phyloP scores from a whole-genome alignment of 306 rosid genomes.

The Pyrus bretschneideri region DNA sequence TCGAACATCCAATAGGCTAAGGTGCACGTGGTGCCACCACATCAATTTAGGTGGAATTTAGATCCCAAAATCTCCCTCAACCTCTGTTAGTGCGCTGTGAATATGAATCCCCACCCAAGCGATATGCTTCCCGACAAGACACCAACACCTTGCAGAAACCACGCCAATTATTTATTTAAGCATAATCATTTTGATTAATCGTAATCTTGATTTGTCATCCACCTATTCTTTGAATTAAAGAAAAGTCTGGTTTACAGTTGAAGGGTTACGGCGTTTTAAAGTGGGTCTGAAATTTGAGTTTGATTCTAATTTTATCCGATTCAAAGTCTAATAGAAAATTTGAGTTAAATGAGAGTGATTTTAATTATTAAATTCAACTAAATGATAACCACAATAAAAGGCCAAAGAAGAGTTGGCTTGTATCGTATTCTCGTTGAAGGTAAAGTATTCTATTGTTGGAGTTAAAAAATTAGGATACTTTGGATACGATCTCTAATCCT shows the following conservation, averaged over 20 bases:
- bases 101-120: slow-evolving; percentile 1
- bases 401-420: too few relatives aligned
- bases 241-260: not conserved
- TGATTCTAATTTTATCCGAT: not conserved
- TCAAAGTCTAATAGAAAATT: too few relatives aligned
- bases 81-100: slow-evolving; percentile 10
- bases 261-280: not conserved
- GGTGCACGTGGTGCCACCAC: slow-evolving; percentile 13
- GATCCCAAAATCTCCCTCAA: slow-evolving; percentile 12
- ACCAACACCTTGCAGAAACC: not conserved
- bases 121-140: slow-evolving; percentile 12
- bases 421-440: not conserved
- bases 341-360: too few relatives aligned
- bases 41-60: slow-evolving; percentile 3
- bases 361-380: too few relatives aligned
- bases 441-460: not conserved
- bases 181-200: not conserved
- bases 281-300: not conserved
- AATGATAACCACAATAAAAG: too few relatives aligned
- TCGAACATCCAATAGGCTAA: not conserved
- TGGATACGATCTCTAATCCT: too few relatives aligned
- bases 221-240: not conserved
- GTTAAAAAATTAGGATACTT: not conserved
- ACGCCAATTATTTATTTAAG: not conserved
- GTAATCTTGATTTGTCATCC: slow-evolving; percentile 1